Evolutionary conservation across 176 grass and related monocot species (phyloP).

Genomic region (Cymbopogon citratus): DNA sequence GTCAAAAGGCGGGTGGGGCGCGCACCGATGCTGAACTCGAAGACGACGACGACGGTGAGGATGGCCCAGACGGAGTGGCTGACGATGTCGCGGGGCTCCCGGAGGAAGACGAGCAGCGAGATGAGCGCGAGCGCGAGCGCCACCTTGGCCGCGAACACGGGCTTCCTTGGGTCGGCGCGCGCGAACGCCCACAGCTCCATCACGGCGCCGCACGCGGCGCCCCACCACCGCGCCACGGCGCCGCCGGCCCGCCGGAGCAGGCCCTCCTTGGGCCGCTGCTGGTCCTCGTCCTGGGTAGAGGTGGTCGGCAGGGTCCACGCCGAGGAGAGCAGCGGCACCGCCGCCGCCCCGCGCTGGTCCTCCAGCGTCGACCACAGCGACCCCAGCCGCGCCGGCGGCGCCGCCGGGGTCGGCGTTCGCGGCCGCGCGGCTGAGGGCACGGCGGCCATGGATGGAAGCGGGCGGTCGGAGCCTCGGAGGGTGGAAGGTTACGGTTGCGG

Average conservation of each 20-base stretch:
- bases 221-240: slow-evolving; percentile 10
- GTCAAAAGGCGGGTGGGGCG: neutral
- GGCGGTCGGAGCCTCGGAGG: too few species aligned
- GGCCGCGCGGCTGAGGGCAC: neutral
- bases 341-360: slow-evolving; percentile 34
- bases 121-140: slow-evolving; percentile 60
- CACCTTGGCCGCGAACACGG: slow-evolving; percentile 68
- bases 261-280: neutral
- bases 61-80: slow-evolving; percentile 95
- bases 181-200: slow-evolving; percentile 52
- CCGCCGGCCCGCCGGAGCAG: slow-evolving; percentile 6
- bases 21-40: slow-evolving; percentile 91
- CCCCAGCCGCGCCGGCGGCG: slow-evolving; percentile 25
- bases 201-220: neutral
- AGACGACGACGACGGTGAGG: slow-evolving; percentile 89
- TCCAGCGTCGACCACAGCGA: slow-evolving; percentile 50
- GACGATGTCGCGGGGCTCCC: slow-evolving; percentile 58
- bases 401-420: neutral
- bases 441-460: neutral
- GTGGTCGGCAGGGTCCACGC: slow-evolving; percentile 25
- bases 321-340: slow-evolving; percentile 36
- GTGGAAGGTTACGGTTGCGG: neutral
- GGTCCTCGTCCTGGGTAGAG: neutral
- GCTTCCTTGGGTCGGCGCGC: slow-evolving; percentile 60
- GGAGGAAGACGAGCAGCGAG: slow-evolving; percentile 74